These are phyloP conservation scores for Phalaenopsis equestris DNA, from an alignment of 106 monocot species.

Conservation along the genomic window DNA sequence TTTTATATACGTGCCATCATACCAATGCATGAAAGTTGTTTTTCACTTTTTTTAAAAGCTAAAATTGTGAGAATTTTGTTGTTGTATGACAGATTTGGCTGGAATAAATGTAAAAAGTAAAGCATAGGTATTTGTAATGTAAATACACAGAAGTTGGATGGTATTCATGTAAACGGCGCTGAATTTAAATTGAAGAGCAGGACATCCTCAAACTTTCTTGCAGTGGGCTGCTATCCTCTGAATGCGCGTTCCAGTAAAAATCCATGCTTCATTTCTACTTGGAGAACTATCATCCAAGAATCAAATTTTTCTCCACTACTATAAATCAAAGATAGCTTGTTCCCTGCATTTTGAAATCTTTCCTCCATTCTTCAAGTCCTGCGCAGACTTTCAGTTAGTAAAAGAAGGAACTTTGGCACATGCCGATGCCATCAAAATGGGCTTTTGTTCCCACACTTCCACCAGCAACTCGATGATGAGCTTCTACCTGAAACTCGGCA, in stretches of 20 bases:
- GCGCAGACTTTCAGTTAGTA: conserved; percentile 20
- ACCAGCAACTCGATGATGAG: conserved; percentile 57
- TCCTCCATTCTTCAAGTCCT: conserved; percentile 48
- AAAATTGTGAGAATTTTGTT: no score
- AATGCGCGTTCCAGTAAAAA: not conserved
- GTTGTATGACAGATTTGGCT: no score
- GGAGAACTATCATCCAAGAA: not conserved
- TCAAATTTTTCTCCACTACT: conserved; percentile 22
- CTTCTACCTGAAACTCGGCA: conserved; percentile 56
- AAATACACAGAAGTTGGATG: no score
- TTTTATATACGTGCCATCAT: no score
- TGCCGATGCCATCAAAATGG: conserved; percentile 49
- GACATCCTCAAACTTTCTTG: no score
- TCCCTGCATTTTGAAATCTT: conserved; percentile 17
- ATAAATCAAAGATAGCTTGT: conserved; percentile 7
- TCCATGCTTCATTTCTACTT: not conserved
- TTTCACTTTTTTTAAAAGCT: no score
- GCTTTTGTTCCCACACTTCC: conserved; percentile 27
- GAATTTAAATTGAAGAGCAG: no score
- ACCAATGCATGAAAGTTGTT: no score
- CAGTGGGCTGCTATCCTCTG: not conserved
- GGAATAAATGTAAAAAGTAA: no score
- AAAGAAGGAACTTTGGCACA: conserved; percentile 38
- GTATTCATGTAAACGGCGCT: no score
- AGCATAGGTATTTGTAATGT: no score